Evolutionary conservation across 768 basidiomycete genomes (phyloP).

Genomic region (Rubroboletus satanas): DNA sequence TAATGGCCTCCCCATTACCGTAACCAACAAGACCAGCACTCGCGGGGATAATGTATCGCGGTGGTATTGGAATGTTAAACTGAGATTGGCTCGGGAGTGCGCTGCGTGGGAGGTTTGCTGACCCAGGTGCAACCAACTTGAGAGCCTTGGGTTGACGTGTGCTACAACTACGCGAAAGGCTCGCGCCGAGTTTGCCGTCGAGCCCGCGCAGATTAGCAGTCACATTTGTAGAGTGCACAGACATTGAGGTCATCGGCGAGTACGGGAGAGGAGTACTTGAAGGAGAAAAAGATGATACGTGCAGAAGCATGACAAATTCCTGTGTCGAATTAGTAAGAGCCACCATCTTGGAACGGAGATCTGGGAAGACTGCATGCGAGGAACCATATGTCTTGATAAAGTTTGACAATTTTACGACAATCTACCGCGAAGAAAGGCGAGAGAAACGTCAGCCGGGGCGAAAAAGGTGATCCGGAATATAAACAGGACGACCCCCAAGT

Average conservation of each 20-base stretch:
- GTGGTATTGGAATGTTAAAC: slow-evolving; percentile 40
- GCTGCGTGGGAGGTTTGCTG: slow-evolving; percentile 45
- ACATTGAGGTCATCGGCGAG: slow-evolving; percentile 50
- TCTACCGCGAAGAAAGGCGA: slow-evolving; percentile 38
- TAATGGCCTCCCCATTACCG: slow-evolving; percentile 15
- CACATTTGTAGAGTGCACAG: slow-evolving; percentile 11
- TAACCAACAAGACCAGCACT: slow-evolving; percentile 7
- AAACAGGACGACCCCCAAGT: not conserved
- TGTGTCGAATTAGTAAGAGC: slow-evolving; percentile 80
- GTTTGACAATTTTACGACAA: slow-evolving; percentile 73
- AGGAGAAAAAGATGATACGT: slow-evolving; percentile 78
- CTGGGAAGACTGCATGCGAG: slow-evolving; percentile 51
- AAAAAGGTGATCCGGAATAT: not conserved
- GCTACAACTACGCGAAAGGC: slow-evolving; percentile 58
- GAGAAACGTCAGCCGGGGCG: slow-evolving; percentile 2
- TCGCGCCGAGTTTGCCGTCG: slow-evolving; percentile 49
- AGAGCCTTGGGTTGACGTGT: slow-evolving; percentile 44
- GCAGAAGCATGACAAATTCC: slow-evolving; percentile 81
- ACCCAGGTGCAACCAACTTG: slow-evolving; percentile 33
- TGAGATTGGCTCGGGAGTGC: slow-evolving; percentile 47
- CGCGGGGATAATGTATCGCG: slow-evolving; percentile 12
- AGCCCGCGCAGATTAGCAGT: slow-evolving; percentile 17
- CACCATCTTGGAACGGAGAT: slow-evolving; percentile 67
- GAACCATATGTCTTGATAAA: slow-evolving; percentile 62
- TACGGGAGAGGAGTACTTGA: slow-evolving; percentile 51